These are phyloP conservation scores for Evansstolkia leycettana DNA, from an alignment of 495 filamentous ascomycete genomes.

Conservation along the genomic window DNA sequence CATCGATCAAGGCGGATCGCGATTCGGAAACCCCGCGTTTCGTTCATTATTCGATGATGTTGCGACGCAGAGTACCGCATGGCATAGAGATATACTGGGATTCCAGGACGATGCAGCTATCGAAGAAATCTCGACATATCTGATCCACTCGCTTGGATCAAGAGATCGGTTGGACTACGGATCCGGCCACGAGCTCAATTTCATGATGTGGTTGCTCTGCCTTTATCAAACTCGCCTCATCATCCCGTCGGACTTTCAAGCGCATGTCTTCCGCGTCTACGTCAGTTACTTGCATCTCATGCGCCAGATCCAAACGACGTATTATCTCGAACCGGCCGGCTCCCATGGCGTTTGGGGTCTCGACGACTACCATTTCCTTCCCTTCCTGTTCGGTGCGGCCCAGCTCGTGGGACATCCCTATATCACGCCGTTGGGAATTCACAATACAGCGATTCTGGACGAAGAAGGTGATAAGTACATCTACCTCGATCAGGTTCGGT, in stretches of 20 bases:
- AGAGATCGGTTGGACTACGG: constrained; percentile 89
- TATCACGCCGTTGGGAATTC: constrained; percentile 77
- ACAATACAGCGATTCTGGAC: constrained; percentile 74
- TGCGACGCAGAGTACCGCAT: constrained; percentile 29
- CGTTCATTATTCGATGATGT: constrained; percentile 69
- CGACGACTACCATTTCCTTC: constrained; percentile 94
- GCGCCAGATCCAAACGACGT: constrained; percentile 74
- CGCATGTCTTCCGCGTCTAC: constrained; percentile 67
- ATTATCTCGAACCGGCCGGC: constrained; percentile 91
- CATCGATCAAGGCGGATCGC: constrained; percentile 70
- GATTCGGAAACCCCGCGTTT: constrained; percentile 92
- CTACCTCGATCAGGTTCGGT: constrained; percentile 84
- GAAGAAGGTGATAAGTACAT: constrained; percentile 72
- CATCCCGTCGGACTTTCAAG: constrained; percentile 48
- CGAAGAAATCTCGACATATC: constrained; percentile 64
- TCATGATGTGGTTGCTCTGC: constrained; percentile 85
- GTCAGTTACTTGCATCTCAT: constrained; percentile 68
- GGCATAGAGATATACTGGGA: constrained; percentile 36
- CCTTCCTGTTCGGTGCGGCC: constrained; percentile 90
- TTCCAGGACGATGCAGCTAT: constrained; percentile 42
- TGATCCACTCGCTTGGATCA: constrained; percentile 76
- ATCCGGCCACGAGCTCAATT: constrained; percentile 93
- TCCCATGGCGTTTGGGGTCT: constrained; percentile 95
- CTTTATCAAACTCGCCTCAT: constrained; percentile 71
- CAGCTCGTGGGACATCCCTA: constrained; percentile 81